Conservation (phyloP, 1,284 basidiomycete species). For the Cutaneotrichosporon sp. region DNA sequence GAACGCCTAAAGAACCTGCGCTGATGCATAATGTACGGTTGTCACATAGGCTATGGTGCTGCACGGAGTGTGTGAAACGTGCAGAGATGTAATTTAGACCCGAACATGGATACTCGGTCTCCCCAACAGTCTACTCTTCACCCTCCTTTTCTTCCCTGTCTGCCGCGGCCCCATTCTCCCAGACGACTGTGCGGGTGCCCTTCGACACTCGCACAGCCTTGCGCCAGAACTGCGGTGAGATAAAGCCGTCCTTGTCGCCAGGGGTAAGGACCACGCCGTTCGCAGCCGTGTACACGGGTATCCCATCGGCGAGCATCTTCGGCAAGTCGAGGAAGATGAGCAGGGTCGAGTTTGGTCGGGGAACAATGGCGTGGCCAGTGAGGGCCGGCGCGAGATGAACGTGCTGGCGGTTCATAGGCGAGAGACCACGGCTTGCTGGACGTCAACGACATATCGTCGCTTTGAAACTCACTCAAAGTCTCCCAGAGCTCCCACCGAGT, state of each 20-base stretch:
- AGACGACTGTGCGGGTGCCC: slow-evolving; percentile 28
- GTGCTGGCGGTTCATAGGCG: slow-evolving; percentile 45
- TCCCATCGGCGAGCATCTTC: slow-evolving; percentile 27
- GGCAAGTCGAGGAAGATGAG: slow-evolving; percentile 45
- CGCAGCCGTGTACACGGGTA: slow-evolving; percentile 40
- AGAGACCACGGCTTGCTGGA: slow-evolving; percentile 31
- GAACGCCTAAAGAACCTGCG: slow-evolving; percentile 38
- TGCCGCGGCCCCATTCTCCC: slow-evolving; percentile 34
- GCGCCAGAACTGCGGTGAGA: slow-evolving; percentile 34
- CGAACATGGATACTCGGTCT: too few species aligned
- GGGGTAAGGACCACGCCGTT: slow-evolving; percentile 48
- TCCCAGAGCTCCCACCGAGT: slow-evolving; percentile 44
- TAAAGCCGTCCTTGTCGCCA: slow-evolving; percentile 33
- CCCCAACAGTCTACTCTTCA: background rate
- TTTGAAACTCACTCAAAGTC: slow-evolving; percentile 34
- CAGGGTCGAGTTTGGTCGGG: slow-evolving; percentile 39
- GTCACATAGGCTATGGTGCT: background rate
- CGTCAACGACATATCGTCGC: background rate
- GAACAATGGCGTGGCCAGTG: slow-evolving; percentile 21
- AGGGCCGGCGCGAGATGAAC: slow-evolving; percentile 46
- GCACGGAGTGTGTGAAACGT: background rate
- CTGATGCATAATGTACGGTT: slow-evolving; percentile 3
- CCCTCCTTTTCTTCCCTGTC: slow-evolving; percentile 12
- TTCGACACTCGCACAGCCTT: slow-evolving; percentile 31
- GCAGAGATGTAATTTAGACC: too few species aligned